phyloP scores from a whole-genome alignment of 139 green algal genomes.

The Pycnococcus provasolii region DNA sequence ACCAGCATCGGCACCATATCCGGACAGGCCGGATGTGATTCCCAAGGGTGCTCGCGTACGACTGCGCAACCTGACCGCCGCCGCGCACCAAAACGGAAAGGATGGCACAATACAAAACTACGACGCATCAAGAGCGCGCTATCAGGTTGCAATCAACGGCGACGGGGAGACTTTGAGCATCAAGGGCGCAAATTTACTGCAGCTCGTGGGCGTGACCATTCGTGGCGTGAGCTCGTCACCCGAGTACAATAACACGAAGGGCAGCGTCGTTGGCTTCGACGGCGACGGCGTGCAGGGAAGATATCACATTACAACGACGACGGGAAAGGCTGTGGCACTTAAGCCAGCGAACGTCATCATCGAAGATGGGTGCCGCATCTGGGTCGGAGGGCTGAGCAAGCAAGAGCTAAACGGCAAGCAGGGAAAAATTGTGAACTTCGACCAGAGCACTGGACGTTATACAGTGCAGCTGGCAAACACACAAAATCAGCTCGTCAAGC shows the following conservation, averaged over 20 bases:
- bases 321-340: too few species aligned
- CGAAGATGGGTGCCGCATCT: neutral
- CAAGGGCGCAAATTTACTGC: neutral
- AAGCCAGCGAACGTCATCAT: neutral
- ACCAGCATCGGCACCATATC: neutral
- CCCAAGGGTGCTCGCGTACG: neutral
- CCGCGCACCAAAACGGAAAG: neutral
- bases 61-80: neutral
- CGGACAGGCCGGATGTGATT: neutral
- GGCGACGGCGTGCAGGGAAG: neutral
- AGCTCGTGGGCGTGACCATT: neutral
- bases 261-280: neutral
- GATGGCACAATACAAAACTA: neutral
- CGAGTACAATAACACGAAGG: neutral
- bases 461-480: neutral
- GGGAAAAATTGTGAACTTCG: neutral
- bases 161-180: neutral
- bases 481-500: neutral
- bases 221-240: neutral
- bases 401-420: constrained; percentile 1
- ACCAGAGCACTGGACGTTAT: neutral
- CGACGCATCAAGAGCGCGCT: neutral
- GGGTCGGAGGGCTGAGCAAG: neutral
- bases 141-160: neutral
- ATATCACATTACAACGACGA: neutral